Evolutionary conservation across 352 stramenopile species (phyloP).

Genomic region (Phytophthora multivora): DNA sequence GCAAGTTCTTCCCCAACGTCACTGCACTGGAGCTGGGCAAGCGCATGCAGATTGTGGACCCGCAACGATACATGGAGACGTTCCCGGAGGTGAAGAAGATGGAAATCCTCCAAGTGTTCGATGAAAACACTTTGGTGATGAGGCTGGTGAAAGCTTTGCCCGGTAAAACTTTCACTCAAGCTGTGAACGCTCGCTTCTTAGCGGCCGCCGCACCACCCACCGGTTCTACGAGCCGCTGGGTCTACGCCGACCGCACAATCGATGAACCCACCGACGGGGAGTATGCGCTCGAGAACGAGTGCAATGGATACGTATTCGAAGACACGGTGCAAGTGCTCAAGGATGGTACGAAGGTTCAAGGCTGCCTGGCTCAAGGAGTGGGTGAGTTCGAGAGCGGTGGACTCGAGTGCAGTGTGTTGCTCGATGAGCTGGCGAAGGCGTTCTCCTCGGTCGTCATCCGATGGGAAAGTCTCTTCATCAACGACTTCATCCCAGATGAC

Average conservation of each 20-base stretch:
- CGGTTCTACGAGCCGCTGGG: conserved; percentile 52
- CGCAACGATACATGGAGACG: conserved; percentile 60
- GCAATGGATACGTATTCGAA: conserved; percentile 73
- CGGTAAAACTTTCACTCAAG: conserved; percentile 49
- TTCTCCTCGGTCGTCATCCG: conserved; percentile 73
- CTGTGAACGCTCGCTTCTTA: conserved; percentile 54
- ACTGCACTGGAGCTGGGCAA: conserved; percentile 57
- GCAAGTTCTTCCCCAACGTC: conserved; percentile 68
- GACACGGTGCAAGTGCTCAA: conserved; percentile 41
- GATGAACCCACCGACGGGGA: conserved; percentile 41
- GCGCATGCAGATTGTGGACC: conserved; percentile 59
- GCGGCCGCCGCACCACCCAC: conserved; percentile 42
- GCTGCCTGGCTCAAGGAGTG: conserved; percentile 57
- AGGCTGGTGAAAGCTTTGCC: conserved; percentile 60
- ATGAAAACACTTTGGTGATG: conserved; percentile 59
- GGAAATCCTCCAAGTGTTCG: conserved; percentile 46
- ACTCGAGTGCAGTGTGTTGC: conserved; percentile 45
- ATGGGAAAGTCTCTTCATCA: conserved; percentile 76
- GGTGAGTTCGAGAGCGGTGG: conserved; percentile 61
- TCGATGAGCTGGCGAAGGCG: conserved; percentile 63
- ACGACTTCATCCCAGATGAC: conserved; percentile 60
- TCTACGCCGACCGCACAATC: conserved; percentile 58
- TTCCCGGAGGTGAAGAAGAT: conserved; percentile 69
- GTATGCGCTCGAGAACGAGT: conserved; percentile 63
- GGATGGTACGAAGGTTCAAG: conserved; percentile 47